phyloP scores from a whole-genome alignment of 345 rosid species.

The Rubroshorea leprosula region DNA sequence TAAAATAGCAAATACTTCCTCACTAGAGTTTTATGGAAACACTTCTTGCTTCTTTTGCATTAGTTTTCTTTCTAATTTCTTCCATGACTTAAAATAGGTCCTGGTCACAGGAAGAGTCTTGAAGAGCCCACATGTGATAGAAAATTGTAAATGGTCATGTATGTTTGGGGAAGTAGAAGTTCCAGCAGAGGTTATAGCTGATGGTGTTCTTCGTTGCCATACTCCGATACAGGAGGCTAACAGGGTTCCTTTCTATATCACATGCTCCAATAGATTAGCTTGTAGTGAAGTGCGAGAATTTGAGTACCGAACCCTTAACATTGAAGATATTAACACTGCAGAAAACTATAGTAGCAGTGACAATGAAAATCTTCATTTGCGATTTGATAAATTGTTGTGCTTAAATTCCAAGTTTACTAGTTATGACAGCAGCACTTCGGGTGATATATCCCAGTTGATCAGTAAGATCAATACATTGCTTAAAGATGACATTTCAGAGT shows the following conservation, averaged over 20 bases:
- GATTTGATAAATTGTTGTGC: conserved; percentile 59
- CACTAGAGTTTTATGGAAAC: too few relatives aligned
- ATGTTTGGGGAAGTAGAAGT: conserved; percentile 99
- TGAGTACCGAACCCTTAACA: conserved; percentile 45
- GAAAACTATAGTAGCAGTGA: conserved; percentile 19
- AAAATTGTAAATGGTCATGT: too few relatives aligned
- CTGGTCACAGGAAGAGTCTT: conserved; percentile 69
- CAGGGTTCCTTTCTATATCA: conserved; percentile 82
- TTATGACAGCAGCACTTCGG: too few relatives aligned
- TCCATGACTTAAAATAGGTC: conserved; percentile 45
- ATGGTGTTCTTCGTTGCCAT: conserved; percentile 71
- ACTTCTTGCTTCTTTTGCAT: conserved; percentile 5
- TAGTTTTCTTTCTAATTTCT: conserved; percentile 5
- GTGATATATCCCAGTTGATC: conserved; percentile 46
- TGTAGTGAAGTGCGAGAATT: too few relatives aligned
- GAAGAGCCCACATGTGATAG: conserved; percentile 46
- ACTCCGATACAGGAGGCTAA: conserved; percentile 65
- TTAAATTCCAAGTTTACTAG: conserved; percentile 25
- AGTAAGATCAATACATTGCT: conserved; percentile 54
- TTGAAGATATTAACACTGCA: conserved; percentile 26
- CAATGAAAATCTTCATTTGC: conserved; percentile 42
- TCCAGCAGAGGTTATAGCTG: conserved; percentile 73
- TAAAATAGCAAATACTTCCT: too few relatives aligned
- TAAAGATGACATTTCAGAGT: conserved; percentile 47
- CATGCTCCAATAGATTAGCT: too few relatives aligned